Evolutionary conservation across 495 filamentous ascomycete genomes (phyloP).

Genomic region (Cercophora scortea): DNA sequence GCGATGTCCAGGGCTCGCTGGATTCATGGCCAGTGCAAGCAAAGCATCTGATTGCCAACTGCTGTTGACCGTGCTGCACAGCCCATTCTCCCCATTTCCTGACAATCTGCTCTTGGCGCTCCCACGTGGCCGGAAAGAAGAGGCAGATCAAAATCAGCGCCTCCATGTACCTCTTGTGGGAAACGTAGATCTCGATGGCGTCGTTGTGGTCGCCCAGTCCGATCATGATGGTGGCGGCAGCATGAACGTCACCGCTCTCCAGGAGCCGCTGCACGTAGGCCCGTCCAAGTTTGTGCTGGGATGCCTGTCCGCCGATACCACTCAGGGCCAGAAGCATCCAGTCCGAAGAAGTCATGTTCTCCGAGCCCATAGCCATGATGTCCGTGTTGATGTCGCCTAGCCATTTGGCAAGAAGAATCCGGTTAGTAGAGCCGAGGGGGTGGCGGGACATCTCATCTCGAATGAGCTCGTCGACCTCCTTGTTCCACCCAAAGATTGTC

Average conservation of each 20-base stretch:
- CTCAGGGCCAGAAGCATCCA: constrained; percentile 97
- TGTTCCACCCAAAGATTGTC: constrained; percentile 92
- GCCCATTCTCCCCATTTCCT: constrained; percentile 93
- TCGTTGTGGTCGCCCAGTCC: constrained; percentile 90
- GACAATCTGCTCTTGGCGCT: constrained; percentile 77
- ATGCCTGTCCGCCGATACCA: constrained; percentile 69
- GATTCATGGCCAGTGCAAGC: constrained; percentile 72
- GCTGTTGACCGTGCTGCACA: constrained; percentile 75
- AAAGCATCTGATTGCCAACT: constrained; percentile 88
- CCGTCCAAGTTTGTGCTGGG: constrained; percentile 83
- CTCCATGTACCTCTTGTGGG: constrained; percentile 85
- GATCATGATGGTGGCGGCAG: constrained; percentile 82
- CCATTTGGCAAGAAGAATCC: constrained; percentile 84
- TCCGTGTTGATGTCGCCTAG: constrained; percentile 78
- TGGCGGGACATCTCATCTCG: constrained; percentile 80
- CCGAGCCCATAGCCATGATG: constrained; percentile 68
- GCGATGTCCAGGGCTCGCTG: constrained; percentile 74
- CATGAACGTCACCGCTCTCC: constrained; percentile 85
- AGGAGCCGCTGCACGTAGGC: constrained; percentile 87
- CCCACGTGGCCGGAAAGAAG: constrained; percentile 73
- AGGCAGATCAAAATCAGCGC: constrained; percentile 74
- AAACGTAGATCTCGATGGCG: constrained; percentile 93
- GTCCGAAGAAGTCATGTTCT: constrained; percentile 79
- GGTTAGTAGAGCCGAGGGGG: constrained; percentile 59
- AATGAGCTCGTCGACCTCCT: constrained; percentile 74